A percentile compares a stretch with the other conserved stretches of the same genome.
Evolutionary conservation across 495 filamentous ascomycete genomes (phyloP).

Genomic region (Lasiosphaeria hispida): DNA sequence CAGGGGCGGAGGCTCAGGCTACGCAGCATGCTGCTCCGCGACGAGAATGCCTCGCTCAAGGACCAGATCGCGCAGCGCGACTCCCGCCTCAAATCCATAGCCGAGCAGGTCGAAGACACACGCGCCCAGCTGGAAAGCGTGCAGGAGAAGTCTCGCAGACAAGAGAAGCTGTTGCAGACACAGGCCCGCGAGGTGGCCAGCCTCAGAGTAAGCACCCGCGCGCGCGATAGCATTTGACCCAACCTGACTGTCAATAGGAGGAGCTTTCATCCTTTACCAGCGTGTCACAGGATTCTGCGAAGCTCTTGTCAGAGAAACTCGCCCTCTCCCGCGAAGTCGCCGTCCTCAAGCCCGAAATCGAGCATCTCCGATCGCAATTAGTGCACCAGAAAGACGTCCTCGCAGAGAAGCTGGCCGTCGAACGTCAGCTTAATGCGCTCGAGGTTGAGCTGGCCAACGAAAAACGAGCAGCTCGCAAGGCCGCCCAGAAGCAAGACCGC

Average conservation of each 20-base stretch:
- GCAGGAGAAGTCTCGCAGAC: conserved; percentile 51
- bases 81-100: conserved; percentile 57
- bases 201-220: conserved; percentile 55
- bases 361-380: conserved; percentile 70
- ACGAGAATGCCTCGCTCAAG: conserved; percentile 56
- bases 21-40: conserved; percentile 63
- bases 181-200: conserved; percentile 63
- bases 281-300: conserved; percentile 63
- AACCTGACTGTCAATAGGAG: conserved; percentile 46
- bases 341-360: conserved; percentile 69
- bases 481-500: conserved; percentile 49
- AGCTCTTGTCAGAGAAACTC: conserved; percentile 72
- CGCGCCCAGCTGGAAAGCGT: conserved; percentile 56
- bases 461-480: conserved; percentile 64
- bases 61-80: conserved; percentile 46
- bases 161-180: conserved; percentile 55
- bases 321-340: conserved; percentile 69
- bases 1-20: conserved; percentile 61
- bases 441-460: conserved; percentile 80
- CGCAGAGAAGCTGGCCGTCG: conserved; percentile 70
- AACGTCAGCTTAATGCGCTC: conserved; percentile 68
- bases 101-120: conserved; percentile 54
- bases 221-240: neutral
- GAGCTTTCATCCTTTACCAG: conserved; percentile 64
- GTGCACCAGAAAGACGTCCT: conserved; percentile 62